A percentile compares a stretch with the other conserved stretches of the same genome.
phyloP scores from a whole-genome alignment of 1,139 yeast species.

The Suhomyces maxii region DNA sequence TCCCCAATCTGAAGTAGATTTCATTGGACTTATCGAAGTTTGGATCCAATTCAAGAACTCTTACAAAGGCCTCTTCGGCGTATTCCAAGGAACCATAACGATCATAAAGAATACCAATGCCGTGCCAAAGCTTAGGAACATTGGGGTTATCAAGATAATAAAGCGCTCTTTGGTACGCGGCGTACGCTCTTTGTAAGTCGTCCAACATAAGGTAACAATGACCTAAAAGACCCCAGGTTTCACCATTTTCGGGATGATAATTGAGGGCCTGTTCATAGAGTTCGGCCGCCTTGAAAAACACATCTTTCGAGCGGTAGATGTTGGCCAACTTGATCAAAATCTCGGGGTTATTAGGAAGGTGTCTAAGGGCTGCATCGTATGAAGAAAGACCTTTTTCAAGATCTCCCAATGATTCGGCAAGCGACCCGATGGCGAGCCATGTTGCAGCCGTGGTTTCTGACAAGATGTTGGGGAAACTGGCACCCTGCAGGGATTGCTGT shows the following conservation, averaged over 20 bases:
- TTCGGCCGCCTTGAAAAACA: conserved; percentile 91
- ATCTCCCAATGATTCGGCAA: conserved; percentile 89
- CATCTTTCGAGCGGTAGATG: conserved; percentile 83
- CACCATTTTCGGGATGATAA: conserved; percentile 86
- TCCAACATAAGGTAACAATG: conserved; percentile 97
- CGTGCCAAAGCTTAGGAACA: conserved; percentile 97
- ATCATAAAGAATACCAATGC: conserved; percentile 93
- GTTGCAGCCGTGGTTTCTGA: conserved; percentile 82
- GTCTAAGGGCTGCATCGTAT: conserved; percentile 86
- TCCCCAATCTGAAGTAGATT: conserved; percentile 94
- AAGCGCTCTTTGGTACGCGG: conserved; percentile 94
- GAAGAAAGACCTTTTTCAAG: conserved; percentile 86
- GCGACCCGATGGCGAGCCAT: conserved; percentile 88
- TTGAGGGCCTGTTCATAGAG: conserved; percentile 84
- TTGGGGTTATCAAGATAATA: conserved; percentile 89
- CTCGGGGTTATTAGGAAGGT: conserved; percentile 81
- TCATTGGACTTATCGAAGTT: conserved; percentile 95
- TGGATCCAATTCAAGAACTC: conserved; percentile 93
- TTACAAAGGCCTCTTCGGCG: conserved; percentile 97
- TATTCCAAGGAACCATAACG: conserved; percentile 94
- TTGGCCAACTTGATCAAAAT: conserved; percentile 86
- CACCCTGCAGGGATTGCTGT: conserved; percentile 2
- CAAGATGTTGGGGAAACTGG: conserved; percentile 18
- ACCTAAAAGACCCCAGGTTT: conserved; percentile 95
- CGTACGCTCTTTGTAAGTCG: conserved; percentile 91